Evolutionary conservation across 2,329 filamentous ascomycete species (phyloP), one percentile per base, ranked within the genome.

Genomic region (Fusarium sulawesiense): DNA sequence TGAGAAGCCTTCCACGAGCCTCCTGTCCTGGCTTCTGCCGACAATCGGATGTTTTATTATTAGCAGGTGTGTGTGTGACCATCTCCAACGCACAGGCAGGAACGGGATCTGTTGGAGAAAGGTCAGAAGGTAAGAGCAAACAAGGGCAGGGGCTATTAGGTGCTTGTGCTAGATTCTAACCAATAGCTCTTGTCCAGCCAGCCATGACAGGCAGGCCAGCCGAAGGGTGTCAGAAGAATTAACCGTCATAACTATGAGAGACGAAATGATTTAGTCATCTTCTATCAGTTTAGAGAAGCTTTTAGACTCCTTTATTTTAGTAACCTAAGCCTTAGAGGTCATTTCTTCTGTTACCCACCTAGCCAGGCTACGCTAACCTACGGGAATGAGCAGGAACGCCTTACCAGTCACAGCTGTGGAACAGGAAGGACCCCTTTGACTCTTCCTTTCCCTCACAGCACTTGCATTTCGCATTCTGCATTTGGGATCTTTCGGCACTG

Each of bases 401-500:
- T 37, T 64, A 60, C 55, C 51, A 48, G 25, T 13, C 29, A 25
- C 13, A 55, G 51, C 40, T 44, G 21, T 32, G 42, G 53, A 37
- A 45, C 21, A 21, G 50, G 50, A 54, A 32, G 51, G 70, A 70
- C 68, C 68, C 60, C 72, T 73, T 56, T 49, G 54, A 56, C 21
- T 47, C 46, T 37, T 21, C 29, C 23, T 29, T 29, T 37, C 21
- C 29, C 7, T 48, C 25, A 27, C 46, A 48, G 45, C 45, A 34
- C 44, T 34, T 56, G 53, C 42, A 56, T 29, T 49, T 66, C 46
- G 56, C 41, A 48, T 42, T 67, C 48, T 37, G 34, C 34, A 37
- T 37, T 37, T 37, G 34, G 59, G 62, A 63, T 65, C 54, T 54
- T 73, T 73, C 67, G 72, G 72, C 68, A 74, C 62, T 71, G 68